Percentiles rank a stretch among this genome's conserved stretches.
Conservation (phyloP, 2,329 filamentous ascomycete species). For the Penicillium frequentans region DNA sequence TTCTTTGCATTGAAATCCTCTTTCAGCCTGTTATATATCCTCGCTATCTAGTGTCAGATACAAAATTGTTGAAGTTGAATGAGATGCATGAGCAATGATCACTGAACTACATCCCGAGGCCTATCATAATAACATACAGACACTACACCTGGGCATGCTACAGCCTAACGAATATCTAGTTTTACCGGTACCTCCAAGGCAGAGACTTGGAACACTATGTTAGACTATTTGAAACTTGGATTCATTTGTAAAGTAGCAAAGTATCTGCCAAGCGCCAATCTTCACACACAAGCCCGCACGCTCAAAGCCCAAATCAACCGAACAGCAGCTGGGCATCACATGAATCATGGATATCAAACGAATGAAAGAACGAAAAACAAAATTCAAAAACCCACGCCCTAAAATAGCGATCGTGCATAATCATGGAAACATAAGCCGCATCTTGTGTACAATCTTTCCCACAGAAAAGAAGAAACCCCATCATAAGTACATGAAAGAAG, state of each 20-base stretch:
- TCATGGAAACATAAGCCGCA: constrained; percentile 5
- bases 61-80: constrained; percentile 15
- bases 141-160: too few relatives aligned
- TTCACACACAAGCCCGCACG: background rate
- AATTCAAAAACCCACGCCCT: background rate
- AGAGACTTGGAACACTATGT: background rate
- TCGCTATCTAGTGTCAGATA: background rate
- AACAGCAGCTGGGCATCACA: background rate
- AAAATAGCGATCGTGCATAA: constrained; percentile 8
- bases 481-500: constrained; percentile 8
- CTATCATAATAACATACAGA: too few relatives aligned
- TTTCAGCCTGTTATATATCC: background rate
- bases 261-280: constrained; percentile 7
- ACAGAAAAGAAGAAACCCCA: constrained; percentile 1
- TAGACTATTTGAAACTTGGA: background rate
- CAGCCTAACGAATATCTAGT: too few relatives aligned
- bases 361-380: constrained; percentile 10
- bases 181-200: background rate
- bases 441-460: constrained; percentile 12
- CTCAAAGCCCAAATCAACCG: background rate
- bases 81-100: constrained; percentile 18
- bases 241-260: background rate
- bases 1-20: background rate
- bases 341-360: constrained; percentile 10
- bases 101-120: background rate